Conservation (phyloP, 176 grass and related monocot species). For the Luzula sylvatica region DNA sequence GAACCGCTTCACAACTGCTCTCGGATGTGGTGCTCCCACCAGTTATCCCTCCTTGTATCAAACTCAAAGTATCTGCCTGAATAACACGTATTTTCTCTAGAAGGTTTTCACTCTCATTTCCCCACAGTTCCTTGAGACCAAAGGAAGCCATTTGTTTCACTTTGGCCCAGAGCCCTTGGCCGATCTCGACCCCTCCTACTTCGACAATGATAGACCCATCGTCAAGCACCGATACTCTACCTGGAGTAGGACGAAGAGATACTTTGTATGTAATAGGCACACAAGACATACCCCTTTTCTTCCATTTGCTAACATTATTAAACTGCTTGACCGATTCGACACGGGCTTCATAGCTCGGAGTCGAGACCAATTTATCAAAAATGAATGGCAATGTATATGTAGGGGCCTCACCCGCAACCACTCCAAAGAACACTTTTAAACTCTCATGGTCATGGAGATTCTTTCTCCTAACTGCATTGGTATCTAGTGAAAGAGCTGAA, state of each 20-base stretch:
- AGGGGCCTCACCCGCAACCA: slow-evolving; percentile 26
- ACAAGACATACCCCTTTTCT: slow-evolving; percentile 52
- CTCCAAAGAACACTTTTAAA: slow-evolving; percentile 35
- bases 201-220: slow-evolving; percentile 62
- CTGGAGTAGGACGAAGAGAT: slow-evolving; percentile 18
- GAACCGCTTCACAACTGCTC: slow-evolving; percentile 52
- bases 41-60: slow-evolving; percentile 55
- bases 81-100: slow-evolving; percentile 48
- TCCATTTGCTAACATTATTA: slow-evolving; percentile 48
- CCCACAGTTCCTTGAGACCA: slow-evolving; percentile 31
- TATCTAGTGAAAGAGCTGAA: slow-evolving; percentile 28
- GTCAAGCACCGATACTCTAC: slow-evolving; percentile 63
- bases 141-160: slow-evolving; percentile 61
- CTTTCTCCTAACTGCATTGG: slow-evolving; percentile 36
- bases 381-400: slow-evolving; percentile 60
- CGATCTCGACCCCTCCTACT: slow-evolving; percentile 66
- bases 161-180: slow-evolving; percentile 79
- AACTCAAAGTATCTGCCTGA: slow-evolving; percentile 58
- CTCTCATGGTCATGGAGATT: slow-evolving; percentile 57
- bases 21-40: slow-evolving; percentile 51
- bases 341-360: slow-evolving; percentile 29
- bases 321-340: slow-evolving; percentile 30
- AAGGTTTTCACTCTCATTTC: slow-evolving; percentile 33
- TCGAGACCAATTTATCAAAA: slow-evolving; percentile 30
- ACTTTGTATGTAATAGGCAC: slow-evolving; percentile 34